Percentiles rank a stretch among this genome's conserved stretches.
Evolutionary conservation across 805 yeast species (phyloP).

Genomic region (Saturnispora dispora): DNA sequence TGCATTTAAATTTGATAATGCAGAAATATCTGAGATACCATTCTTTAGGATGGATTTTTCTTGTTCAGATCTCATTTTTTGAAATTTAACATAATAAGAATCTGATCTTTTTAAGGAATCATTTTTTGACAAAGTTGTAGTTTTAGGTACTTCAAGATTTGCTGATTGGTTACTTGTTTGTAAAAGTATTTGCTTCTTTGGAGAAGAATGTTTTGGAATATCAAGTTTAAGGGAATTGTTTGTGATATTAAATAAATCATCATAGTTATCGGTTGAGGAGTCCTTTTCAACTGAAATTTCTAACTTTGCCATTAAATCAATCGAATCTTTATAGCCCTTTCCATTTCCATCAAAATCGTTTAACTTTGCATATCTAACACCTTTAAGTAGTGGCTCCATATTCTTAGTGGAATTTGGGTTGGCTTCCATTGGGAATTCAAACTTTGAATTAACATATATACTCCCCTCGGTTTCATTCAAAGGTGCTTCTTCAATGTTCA

Average conservation of each 20-base stretch:
- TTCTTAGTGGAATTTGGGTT: background rate
- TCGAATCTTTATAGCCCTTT: constrained; percentile 13
- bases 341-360: constrained; percentile 1
- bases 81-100: constrained; percentile 15
- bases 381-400: background rate
- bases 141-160: background rate
- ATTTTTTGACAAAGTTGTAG: background rate
- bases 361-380: constrained; percentile 2
- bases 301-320: constrained; percentile 10
- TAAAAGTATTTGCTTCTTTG: background rate
- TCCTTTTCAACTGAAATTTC: background rate
- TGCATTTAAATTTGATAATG: constrained; percentile 5
- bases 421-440: constrained; percentile 24
- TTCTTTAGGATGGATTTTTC: constrained; percentile 15
- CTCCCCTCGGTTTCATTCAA: constrained; percentile 11
- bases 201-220: constrained; percentile 1
- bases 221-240: background rate
- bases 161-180: no score
- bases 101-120: constrained; percentile 7
- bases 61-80: constrained; percentile 12
- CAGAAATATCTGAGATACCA: constrained; percentile 20
- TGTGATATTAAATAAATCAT: constrained; percentile 12
- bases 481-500: background rate
- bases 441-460: constrained; percentile 25
- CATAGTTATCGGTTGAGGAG: constrained; percentile 1